Conservation (phyloP, 805 yeast species). For the Metschnikowia continentalis region DNA sequence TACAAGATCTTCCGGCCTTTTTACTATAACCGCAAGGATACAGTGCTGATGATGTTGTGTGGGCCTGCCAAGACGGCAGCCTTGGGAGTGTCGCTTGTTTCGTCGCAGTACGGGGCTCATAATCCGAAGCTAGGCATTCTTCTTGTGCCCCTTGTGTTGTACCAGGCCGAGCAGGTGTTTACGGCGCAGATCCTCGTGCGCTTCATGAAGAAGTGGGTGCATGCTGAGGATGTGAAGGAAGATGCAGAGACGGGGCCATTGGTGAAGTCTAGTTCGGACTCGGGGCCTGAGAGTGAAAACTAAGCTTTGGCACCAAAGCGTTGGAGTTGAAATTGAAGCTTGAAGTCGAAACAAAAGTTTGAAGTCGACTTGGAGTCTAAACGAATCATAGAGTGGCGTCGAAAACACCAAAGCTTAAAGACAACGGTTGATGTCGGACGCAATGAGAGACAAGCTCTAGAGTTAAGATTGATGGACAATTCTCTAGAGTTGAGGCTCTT, state of each 20-base stretch:
- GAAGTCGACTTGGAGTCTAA: too few relatives aligned
- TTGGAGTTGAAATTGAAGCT: too few relatives aligned
- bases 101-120: conserved; percentile 70
- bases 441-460: too few relatives aligned
- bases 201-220: conserved; percentile 68
- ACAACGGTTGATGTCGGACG: too few relatives aligned
- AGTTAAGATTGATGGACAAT: too few relatives aligned
- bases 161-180: conserved; percentile 83
- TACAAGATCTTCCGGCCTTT: conserved; percentile 55
- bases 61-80: conserved; percentile 96
- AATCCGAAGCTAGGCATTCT: conserved; percentile 63
- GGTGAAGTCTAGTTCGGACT: not conserved
- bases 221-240: conserved; percentile 25
- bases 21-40: conserved; percentile 64
- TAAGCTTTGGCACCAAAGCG: too few relatives aligned
- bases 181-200: conserved; percentile 71
- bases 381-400: too few relatives aligned
- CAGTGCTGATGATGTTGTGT: conserved; percentile 77
- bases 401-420: too few relatives aligned
- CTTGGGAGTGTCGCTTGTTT: conserved; percentile 76
- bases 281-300: too few relatives aligned
- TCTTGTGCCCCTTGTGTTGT: conserved; percentile 77
- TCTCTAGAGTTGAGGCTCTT: too few relatives aligned
- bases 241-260: conserved; percentile 17
- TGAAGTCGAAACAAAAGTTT: too few relatives aligned